Conservation (phyloP, 768 basidiomycete species). For the Galerina marginata region DNA sequence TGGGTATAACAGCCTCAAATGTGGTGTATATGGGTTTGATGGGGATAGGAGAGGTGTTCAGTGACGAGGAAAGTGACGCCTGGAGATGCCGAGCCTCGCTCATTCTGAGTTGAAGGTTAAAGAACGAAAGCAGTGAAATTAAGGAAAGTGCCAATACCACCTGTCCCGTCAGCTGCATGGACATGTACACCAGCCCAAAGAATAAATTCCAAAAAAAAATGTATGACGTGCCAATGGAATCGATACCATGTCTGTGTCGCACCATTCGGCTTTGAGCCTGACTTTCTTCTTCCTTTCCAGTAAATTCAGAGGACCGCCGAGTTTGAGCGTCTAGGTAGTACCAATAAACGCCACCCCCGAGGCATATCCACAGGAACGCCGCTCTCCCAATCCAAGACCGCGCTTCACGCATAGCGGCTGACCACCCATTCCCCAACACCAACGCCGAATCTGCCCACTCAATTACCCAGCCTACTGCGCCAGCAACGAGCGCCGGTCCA, state of each 20-base stretch:
- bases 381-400: constrained; percentile 69
- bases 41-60: constrained; percentile 41
- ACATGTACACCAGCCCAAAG: constrained; percentile 65
- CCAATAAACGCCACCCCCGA: constrained; percentile 74
- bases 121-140: constrained; percentile 70
- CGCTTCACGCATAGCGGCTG: constrained; percentile 48
- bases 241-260: constrained; percentile 80
- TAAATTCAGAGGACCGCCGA: constrained; percentile 39
- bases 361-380: constrained; percentile 52
- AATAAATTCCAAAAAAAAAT: constrained; percentile 78
- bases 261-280: constrained; percentile 38
- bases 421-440: constrained; percentile 43
- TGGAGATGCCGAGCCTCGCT: constrained; percentile 72
- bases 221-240: constrained; percentile 89
- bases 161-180: constrained; percentile 84
- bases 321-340: constrained; percentile 75
- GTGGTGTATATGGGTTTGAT: constrained; percentile 38
- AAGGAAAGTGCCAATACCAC: constrained; percentile 70
- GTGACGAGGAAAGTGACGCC: constrained; percentile 49
- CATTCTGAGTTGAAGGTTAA: constrained; percentile 83
- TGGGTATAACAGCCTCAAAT: constrained; percentile 73
- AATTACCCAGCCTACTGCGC: constrained; percentile 74
- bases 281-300: no score
- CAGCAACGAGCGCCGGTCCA: constrained; percentile 60
- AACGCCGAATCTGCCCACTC: constrained; percentile 77